Evolutionary conservation across 1,139 yeast genomes (phyloP).

Genomic region (Suhomyces chickasaworum): DNA sequence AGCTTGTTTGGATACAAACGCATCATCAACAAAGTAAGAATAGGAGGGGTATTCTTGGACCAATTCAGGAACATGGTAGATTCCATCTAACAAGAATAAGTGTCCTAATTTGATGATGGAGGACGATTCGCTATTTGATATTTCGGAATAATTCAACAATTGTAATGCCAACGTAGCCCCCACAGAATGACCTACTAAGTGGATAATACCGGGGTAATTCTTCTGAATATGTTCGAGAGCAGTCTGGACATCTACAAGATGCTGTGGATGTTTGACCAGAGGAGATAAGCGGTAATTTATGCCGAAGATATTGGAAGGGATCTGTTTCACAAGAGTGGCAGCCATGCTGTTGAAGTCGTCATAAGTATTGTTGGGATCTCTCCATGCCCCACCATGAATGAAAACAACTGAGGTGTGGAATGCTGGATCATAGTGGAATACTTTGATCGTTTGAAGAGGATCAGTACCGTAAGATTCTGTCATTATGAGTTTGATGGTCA

Average conservation of each 20-base stretch:
- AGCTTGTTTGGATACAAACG: constrained; percentile 34
- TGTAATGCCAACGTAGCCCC: constrained; percentile 76
- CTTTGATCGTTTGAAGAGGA: constrained; percentile 21
- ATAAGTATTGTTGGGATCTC: constrained; percentile 64
- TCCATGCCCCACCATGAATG: constrained; percentile 92
- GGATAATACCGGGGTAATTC: constrained; percentile 18
- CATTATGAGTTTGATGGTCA: background rate
- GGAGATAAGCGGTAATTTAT: constrained; percentile 75
- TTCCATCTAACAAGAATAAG: constrained; percentile 48
- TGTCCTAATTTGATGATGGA: background rate
- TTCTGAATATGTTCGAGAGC: constrained; percentile 42
- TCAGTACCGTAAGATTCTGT: constrained; percentile 21
- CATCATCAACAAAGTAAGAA: constrained; percentile 41
- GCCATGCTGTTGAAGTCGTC: constrained; percentile 54
- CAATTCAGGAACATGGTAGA: constrained; percentile 45
- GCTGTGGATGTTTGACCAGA: constrained; percentile 61
- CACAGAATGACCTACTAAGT: constrained; percentile 75
- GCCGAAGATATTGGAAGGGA: constrained; percentile 35
- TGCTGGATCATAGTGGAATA: constrained; percentile 16
- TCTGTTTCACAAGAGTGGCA: constrained; percentile 13
- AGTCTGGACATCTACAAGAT: constrained; percentile 54
- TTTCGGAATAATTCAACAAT: constrained; percentile 34
- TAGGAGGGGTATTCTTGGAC: constrained; percentile 49
- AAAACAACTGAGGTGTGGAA: constrained; percentile 41
- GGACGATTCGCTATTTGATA: background rate